These are phyloP conservation scores for Calonectria henricotiae DNA, from an alignment of 2,329 filamentous ascomycete species.

Conservation along the genomic window DNA sequence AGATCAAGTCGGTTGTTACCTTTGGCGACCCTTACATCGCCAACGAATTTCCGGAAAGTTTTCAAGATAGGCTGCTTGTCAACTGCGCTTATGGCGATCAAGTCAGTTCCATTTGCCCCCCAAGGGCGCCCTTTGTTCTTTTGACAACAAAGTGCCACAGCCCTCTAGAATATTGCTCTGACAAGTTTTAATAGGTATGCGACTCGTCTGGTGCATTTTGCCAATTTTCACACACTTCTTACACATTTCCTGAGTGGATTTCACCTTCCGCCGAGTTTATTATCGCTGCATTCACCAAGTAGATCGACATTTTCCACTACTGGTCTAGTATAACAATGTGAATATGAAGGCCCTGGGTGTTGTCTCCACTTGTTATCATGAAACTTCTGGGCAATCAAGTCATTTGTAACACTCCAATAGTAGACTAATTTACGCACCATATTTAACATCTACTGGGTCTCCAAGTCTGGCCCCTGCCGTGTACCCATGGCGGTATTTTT, in stretches of 20 bases:
- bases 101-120: background rate
- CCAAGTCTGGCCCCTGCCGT: background rate
- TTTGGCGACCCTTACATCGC: constrained; percentile 16
- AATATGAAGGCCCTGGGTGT: too few relatives aligned
- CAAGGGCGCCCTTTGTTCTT: background rate
- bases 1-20: constrained; percentile 13
- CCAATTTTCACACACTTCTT: constrained; percentile 2
- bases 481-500: background rate
- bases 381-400: background rate
- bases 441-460: background rate
- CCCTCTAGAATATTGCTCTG: background rate
- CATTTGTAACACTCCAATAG: background rate
- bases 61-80: background rate
- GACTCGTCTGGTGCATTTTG: background rate
- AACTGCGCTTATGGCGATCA: constrained; percentile 17
- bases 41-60: background rate
- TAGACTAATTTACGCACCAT: background rate
- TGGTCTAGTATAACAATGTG: background rate
- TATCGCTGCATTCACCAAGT: background rate
- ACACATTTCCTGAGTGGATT: constrained; percentile 10
- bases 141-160: too few relatives aligned
- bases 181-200: background rate
- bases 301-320: background rate
- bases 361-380: too few relatives aligned
- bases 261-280: constrained; percentile 1